Base-by-base conservation (phyloP, 305 asterid species). In the Fraxinus ornus region DNA sequence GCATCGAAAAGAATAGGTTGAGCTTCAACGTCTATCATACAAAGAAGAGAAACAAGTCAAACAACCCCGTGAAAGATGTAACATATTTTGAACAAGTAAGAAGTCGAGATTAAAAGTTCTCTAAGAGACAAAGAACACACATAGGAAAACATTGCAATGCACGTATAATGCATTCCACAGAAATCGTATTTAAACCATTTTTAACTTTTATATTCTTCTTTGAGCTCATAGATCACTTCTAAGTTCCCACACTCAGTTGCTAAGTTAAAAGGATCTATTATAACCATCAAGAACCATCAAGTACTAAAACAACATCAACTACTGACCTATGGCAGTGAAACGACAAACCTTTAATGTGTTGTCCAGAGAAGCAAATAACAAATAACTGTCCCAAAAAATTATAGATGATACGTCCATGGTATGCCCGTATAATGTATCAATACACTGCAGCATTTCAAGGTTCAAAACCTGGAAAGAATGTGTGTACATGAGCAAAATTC, bases 351-450 rank as follows among this genome's bases (percentile, higher is more conserved):
- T 92, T 7, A 92, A 2, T 21, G 94, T 89, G 5, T 88, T 88
- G 84, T 94, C 98, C 24, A 90, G 83, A 15, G 98, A 92, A 70
- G 93, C 91, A 8, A 95, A 88, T 36, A 94, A 5, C 83, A 94
- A 82, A 78, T 77, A 91, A 0, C 28, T 24, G 26, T 87, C 89
- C 92, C 93, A 94, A 82, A 93, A 91, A 17, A 92, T 78, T 44
- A 92, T 77, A 78, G 96, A 86, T 30, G 77, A 89, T 26, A 91
- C 95, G 4, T 41, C 86, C 68, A 77, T 82, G 1, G 87, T 78
- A 68, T 92, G 96, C 28, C 92, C 94, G 7, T 77, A 30, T 19
- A 94, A 77, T 3, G 87, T 87, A 3, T 89, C 92, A 80, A 89
- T 24, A 70, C 98, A 94, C 28, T 86, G 88, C 75, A 92, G 62